phyloP scores from a whole-genome alignment of 306 rosid genomes.

The Cucumis melo region DNA sequence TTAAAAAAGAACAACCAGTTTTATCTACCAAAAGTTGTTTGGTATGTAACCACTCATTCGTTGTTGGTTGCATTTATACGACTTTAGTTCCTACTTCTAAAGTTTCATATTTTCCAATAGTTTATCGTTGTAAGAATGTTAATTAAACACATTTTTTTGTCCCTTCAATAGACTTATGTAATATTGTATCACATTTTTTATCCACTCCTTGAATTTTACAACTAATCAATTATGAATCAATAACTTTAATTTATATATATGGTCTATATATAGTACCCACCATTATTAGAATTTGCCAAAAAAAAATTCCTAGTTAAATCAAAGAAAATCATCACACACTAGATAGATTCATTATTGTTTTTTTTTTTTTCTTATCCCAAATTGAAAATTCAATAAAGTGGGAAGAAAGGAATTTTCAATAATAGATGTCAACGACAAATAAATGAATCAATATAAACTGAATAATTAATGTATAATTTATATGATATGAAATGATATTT shows the following conservation, averaged over 20 bases:
- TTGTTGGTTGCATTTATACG: not conserved
- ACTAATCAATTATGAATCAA: not conserved
- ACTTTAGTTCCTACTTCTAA: not conserved
- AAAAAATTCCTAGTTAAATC: not conserved
- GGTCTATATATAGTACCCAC: not conserved
- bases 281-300: not conserved
- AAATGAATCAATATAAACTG: too few relatives aligned
- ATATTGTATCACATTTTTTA: not conserved
- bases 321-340: not conserved
- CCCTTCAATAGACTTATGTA: not conserved
- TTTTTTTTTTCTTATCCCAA: too few relatives aligned
- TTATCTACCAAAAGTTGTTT: too few relatives aligned
- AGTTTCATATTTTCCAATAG: not conserved
- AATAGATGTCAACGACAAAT: not conserved
- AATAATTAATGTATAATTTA: not conserved
- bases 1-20: too few relatives aligned
- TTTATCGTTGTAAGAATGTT: not conserved
- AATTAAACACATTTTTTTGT: not conserved
- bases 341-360: not conserved
- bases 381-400: not conserved
- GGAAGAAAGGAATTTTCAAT: not conserved
- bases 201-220: not conserved
- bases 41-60: not conserved
- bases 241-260: not conserved
- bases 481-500: not conserved